Evolutionary conservation across 257 asterid genomes (phyloP).

Genomic region (Parsonsia alboflavescens): DNA sequence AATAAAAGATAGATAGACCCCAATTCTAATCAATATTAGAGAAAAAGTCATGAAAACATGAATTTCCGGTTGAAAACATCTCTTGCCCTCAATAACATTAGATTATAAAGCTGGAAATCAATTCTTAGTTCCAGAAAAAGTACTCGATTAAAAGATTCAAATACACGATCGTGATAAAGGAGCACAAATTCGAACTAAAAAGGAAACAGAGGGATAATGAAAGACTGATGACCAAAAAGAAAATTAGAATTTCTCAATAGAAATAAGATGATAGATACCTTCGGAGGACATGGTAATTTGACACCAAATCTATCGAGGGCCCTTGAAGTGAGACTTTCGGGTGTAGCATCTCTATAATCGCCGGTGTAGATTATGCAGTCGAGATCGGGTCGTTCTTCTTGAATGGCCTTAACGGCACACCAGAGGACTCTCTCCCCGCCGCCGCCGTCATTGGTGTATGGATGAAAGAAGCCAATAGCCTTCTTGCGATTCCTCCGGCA

Average conservation of each 20-base stretch:
- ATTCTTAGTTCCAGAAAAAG: not conserved
- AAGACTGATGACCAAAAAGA: not conserved
- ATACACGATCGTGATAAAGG: not conserved
- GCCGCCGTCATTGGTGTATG: conserved; percentile 94
- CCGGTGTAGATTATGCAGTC: conserved; percentile 81
- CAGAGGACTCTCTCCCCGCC: conserved; percentile 98
- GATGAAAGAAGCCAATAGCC: conserved; percentile 77
- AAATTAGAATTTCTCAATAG: not conserved
- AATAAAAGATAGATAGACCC: too few relatives aligned
- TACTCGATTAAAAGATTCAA: not conserved
- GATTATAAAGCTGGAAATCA: not conserved
- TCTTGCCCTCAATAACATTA: not conserved
- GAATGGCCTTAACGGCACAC: conserved; percentile 95
- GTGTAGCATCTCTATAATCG: conserved; percentile 70
- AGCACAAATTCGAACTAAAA: not conserved
- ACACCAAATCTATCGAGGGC: conserved; percentile 88
- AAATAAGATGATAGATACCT: conserved; percentile 34
- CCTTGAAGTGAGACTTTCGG: conserved; percentile 59
- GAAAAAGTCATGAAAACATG: not conserved
- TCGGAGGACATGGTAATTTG: conserved; percentile 46
- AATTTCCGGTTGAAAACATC: not conserved
- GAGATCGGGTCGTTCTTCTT: conserved; percentile 70
- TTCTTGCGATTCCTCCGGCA: conserved; percentile 42
- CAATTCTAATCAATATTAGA: not conserved
- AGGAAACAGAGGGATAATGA: not conserved